Evolutionary conservation across 2,329 filamentous ascomycete species (phyloP).

Genomic region (Beauveria varroae): DNA sequence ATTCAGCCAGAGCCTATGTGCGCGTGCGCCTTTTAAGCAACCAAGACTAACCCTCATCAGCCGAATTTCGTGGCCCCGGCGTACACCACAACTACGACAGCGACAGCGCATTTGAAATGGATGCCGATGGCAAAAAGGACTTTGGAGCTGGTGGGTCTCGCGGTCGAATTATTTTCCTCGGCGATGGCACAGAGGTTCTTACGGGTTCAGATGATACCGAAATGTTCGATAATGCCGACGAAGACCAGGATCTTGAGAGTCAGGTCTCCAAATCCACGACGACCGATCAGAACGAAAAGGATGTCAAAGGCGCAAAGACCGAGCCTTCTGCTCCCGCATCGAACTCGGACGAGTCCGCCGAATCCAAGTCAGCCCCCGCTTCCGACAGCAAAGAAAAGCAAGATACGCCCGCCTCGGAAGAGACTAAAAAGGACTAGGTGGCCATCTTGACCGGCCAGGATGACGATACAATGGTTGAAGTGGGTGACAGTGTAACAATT

Average conservation of each 20-base stretch:
- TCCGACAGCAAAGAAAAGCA: conserved; percentile 3
- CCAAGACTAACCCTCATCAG: conserved; percentile 36
- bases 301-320: conserved; percentile 16
- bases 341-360: conserved; percentile 6
- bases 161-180: conserved; percentile 88
- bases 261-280: conserved; percentile 61
- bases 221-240: conserved; percentile 83
- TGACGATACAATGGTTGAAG: conserved; percentile 11
- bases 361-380: conserved; percentile 7
- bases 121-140: conserved; percentile 56
- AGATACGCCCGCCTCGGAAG: conserved; percentile 15
- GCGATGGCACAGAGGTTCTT: conserved; percentile 88
- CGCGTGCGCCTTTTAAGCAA: conserved; percentile 28
- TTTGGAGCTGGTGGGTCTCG: conserved; percentile 64
- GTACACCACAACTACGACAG: conserved; percentile 77
- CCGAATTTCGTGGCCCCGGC: conserved; percentile 77
- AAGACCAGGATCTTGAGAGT: conserved; percentile 78
- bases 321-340: conserved; percentile 11
- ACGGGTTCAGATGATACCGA: conserved; percentile 85
- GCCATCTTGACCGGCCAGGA: conserved; percentile 15
- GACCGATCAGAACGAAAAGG: conserved; percentile 16
- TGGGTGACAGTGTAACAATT: conserved; percentile 14
- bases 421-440: conserved; percentile 31
- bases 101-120: conserved; percentile 68
- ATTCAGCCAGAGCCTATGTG: conserved; percentile 22